Conservation (phyloP, 176 grass and related monocot genomes). For the Phoenix roebelenii region DNA sequence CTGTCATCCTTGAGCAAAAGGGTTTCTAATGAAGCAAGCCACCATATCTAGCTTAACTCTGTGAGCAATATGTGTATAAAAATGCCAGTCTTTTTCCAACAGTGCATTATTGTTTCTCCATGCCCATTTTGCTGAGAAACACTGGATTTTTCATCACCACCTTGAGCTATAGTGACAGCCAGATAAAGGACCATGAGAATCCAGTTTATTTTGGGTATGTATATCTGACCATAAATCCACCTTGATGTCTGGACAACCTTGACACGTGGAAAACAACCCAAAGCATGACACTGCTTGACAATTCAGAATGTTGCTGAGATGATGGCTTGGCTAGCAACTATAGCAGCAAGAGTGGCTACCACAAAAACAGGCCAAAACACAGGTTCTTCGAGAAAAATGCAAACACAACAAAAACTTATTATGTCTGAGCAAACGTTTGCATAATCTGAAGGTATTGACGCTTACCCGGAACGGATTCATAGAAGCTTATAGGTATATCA, state of each 20-base stretch:
- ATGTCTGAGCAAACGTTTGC: not conserved
- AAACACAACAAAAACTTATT: constrained; percentile 5
- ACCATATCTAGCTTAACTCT: too few relatives aligned
- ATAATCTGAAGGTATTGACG: not conserved
- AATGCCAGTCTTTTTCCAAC: too few relatives aligned
- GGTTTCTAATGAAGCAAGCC: too few relatives aligned
- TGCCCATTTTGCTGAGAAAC: too few relatives aligned
- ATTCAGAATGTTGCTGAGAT: constrained; percentile 97
- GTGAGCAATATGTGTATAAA: too few relatives aligned
- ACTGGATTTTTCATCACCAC: too few relatives aligned
- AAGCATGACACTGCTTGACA: constrained; percentile 89
- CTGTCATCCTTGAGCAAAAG: too few relatives aligned
- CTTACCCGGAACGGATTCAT: constrained; percentile 82
- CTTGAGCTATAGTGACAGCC: constrained; percentile 41
- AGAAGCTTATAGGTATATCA: constrained; percentile 48
- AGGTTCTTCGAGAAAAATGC: constrained; percentile 34
- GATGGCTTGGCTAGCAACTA: constrained; percentile 93
- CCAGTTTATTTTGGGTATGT: constrained; percentile 98
- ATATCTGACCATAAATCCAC: constrained; percentile 97
- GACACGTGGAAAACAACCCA: constrained; percentile 95
- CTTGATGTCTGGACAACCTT: constrained; percentile 94
- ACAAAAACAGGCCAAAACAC: constrained; percentile 93
- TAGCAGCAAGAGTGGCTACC: constrained; percentile 79
- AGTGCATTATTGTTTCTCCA: too few relatives aligned
- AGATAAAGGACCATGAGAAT: constrained; percentile 92